phyloP scores from a whole-genome alignment of 192 early-diverging fungal genomes.

The Entomortierella lignicola region DNA sequence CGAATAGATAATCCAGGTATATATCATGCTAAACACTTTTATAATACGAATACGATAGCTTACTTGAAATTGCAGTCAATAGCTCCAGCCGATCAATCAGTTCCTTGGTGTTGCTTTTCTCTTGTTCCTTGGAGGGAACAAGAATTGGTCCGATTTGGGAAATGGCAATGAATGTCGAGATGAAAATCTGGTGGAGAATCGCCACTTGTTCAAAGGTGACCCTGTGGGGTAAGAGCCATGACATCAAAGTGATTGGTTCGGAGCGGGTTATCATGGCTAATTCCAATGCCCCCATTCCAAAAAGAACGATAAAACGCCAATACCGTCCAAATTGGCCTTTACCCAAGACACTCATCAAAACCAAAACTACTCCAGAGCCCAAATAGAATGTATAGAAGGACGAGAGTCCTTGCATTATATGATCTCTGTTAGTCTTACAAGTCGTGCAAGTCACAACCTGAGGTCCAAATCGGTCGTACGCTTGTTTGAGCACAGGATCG shows the following conservation, averaged over 20 bases:
- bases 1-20: background rate
- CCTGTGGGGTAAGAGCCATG: constrained; percentile 42
- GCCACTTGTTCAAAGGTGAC: constrained; percentile 57
- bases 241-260: constrained; percentile 23
- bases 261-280: constrained; percentile 53
- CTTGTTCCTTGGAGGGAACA: constrained; percentile 50
- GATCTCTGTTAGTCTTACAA: constrained; percentile 49
- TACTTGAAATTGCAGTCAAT: constrained; percentile 52
- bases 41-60: background rate
- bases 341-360: constrained; percentile 57
- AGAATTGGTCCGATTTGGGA: constrained; percentile 61
- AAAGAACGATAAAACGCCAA: constrained; percentile 60
- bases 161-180: constrained; percentile 58
- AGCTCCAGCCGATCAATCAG: constrained; percentile 40
- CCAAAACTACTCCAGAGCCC: constrained; percentile 51
- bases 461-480: constrained; percentile 58
- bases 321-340: constrained; percentile 62
- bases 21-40: too few relatives aligned
- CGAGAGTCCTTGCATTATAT: constrained; percentile 17
- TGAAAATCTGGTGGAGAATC: constrained; percentile 58
- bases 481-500: constrained; percentile 43
- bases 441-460: constrained; percentile 35
- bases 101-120: constrained; percentile 37
- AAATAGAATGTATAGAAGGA: constrained; percentile 52
- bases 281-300: constrained; percentile 57